Conservation (phyloP, 1,284 basidiomycete genomes). For the Porogramme epimiltina region DNA sequence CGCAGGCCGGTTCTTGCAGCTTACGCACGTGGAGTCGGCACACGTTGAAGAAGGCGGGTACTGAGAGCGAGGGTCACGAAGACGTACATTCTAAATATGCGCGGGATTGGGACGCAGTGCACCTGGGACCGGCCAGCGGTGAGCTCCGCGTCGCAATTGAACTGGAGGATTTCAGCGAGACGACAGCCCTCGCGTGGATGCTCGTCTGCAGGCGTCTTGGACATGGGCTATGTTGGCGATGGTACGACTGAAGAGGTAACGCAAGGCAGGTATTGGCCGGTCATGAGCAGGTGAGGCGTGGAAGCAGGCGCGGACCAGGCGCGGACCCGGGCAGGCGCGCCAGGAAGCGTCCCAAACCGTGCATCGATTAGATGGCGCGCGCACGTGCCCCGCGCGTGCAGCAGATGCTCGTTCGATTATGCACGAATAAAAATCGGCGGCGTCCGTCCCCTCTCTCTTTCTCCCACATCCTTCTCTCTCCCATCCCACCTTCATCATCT, state of each 20-base stretch:
- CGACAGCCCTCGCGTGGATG: constrained; percentile 42
- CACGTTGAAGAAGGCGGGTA: constrained; percentile 1
- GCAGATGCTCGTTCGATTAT: constrained; percentile 20
- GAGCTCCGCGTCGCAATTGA: constrained; percentile 52
- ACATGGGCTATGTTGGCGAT: constrained; percentile 3
- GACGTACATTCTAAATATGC: constrained; percentile 71
- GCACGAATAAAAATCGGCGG: constrained; percentile 35
- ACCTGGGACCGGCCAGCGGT: constrained; percentile 37
- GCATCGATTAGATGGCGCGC: constrained; percentile 7
- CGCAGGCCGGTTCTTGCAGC: constrained; percentile 64
- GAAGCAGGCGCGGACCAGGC: not conserved
- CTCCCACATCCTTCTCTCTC: constrained; percentile 36
- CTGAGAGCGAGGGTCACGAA: constrained; percentile 4
- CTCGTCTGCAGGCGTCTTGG: constrained; percentile 2
- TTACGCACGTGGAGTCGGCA: constrained; percentile 32
- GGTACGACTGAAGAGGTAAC: not conserved
- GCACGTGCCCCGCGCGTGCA: constrained; percentile 24
- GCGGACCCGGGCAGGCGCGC: not conserved
- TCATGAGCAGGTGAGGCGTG: too few relatives aligned
- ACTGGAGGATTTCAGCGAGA: constrained; percentile 73
- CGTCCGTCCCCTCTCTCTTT: constrained; percentile 33
- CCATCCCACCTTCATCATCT: constrained; percentile 30
- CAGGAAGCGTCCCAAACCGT: not conserved
- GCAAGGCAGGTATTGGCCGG: not conserved
- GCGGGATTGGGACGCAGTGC: constrained; percentile 69